Conservation (phyloP, 164 flowering plant species). For the Liquidambar formosana region DNA sequence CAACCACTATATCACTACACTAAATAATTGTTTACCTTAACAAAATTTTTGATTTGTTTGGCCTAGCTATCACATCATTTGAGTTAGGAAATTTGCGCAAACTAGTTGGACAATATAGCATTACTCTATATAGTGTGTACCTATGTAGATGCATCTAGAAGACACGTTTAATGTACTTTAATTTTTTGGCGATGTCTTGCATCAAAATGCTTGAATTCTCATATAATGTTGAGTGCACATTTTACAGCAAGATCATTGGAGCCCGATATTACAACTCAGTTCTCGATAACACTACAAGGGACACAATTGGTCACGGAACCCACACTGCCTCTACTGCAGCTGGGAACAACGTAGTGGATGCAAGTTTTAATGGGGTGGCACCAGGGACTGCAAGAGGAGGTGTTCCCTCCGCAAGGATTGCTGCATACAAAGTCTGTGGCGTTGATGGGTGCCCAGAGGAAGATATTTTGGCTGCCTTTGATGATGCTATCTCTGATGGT, state of each 20-base stretch:
- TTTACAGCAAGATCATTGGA: slow-evolving; percentile 35
- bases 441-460: not conserved
- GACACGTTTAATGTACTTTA: too few species aligned
- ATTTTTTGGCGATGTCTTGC: too few species aligned
- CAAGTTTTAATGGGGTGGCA: slow-evolving; percentile 5
- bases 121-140: too few species aligned
- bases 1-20: too few species aligned
- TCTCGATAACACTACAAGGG: not conserved
- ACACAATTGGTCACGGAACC: not conserved
- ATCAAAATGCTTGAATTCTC: too few species aligned
- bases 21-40: too few species aligned
- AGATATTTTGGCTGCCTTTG: not conserved
- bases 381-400: slow-evolving; percentile 18
- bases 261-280: slow-evolving; percentile 23
- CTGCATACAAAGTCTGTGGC: slow-evolving; percentile 12
- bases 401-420: slow-evolving; percentile 14
- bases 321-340: slow-evolving; percentile 14
- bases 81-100: too few species aligned
- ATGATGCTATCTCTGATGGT: slow-evolving; percentile 10
- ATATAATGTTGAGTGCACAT: too few species aligned
- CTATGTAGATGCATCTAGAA: too few species aligned
- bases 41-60: too few species aligned
- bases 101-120: too few species aligned
- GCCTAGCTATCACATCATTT: too few species aligned
- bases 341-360: not conserved